A percentile compares a stretch with the other conserved stretches of the same genome.
These are phyloP conservation scores for Mycena leptocephala DNA, from an alignment of 768 basidiomycete genomes.

Conservation along the genomic window DNA sequence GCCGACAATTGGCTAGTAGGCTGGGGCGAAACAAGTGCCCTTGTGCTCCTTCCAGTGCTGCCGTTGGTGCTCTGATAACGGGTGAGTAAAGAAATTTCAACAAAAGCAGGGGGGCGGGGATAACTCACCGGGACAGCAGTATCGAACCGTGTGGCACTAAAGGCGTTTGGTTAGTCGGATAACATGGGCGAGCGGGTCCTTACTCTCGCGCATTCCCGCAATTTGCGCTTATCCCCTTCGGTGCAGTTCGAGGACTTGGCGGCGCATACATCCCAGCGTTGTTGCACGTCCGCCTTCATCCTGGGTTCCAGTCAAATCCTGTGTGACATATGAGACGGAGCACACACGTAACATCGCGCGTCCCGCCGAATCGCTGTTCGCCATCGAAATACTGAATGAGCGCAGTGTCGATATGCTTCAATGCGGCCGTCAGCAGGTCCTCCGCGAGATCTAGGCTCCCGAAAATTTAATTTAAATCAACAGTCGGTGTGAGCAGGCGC, in stretches of 20 bases:
- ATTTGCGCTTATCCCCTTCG: constrained; percentile 7
- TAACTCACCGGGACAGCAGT: constrained; percentile 26
- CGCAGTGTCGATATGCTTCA: not conserved
- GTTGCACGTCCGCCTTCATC: constrained; percentile 5
- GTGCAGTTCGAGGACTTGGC: constrained; percentile 28
- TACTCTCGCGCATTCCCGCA: constrained; percentile 26
- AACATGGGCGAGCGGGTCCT: not conserved
- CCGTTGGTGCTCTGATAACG: constrained; percentile 14
- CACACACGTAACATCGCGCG: constrained; percentile 21
- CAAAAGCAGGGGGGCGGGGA: not conserved
- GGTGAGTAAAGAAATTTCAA: not conserved
- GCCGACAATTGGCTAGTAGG: not conserved
- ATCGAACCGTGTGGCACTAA: constrained; percentile 31
- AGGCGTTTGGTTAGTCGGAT: not conserved
- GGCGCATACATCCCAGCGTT: constrained; percentile 32
- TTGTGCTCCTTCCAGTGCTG: constrained; percentile 32
- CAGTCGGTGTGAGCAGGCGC: not conserved
- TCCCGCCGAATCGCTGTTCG: constrained; percentile 30
- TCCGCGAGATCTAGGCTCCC: constrained; percentile 5
- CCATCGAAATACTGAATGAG: constrained; percentile 27
- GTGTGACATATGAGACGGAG: not conserved
- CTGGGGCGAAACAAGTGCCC: constrained; percentile 19
- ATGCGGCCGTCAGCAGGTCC: not conserved
- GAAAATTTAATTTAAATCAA: not conserved
- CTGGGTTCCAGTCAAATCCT: not conserved